These are phyloP conservation scores for Plasmodium vinckei DNA, from an alignment of 169 alveolate genomes.

Conservation along the genomic window DNA sequence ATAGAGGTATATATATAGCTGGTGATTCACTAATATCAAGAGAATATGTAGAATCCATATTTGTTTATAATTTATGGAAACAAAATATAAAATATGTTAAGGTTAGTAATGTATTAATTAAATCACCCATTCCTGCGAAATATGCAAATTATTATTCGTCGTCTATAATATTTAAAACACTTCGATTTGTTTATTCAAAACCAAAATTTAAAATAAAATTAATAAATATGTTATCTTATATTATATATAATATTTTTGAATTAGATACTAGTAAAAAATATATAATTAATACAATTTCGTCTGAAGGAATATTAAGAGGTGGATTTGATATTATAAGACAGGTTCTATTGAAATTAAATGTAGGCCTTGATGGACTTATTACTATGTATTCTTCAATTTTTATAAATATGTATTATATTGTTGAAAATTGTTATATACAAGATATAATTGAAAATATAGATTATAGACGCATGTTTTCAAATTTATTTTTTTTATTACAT, in stretches of 20 bases:
- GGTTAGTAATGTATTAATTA: constrained; percentile 51
- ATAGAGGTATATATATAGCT: constrained; percentile 40
- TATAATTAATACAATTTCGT: constrained; percentile 19
- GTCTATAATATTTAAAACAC: constrained; percentile 35
- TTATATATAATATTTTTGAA: constrained; percentile 32
- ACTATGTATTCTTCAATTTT: constrained; percentile 8
- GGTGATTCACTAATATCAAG: constrained; percentile 71
- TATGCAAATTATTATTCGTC: constrained; percentile 21
- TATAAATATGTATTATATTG: constrained; percentile 15
- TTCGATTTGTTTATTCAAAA: constrained; percentile 20
- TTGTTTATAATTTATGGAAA: constrained; percentile 48
- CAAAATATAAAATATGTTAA: constrained; percentile 54
- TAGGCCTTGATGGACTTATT: constrained; percentile 39
- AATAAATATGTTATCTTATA: constrained; percentile 26
- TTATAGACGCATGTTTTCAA: constrained; percentile 41
- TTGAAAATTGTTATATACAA: constrained; percentile 24
- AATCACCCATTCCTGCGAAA: constrained; percentile 40
- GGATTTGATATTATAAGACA: constrained; percentile 19
- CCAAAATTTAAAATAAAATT: constrained; percentile 16
- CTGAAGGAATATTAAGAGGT: constrained; percentile 55
- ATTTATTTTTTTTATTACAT: constrained; percentile 45
- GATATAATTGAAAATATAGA: constrained; percentile 54
- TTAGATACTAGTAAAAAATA: constrained; percentile 16
- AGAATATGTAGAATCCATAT: constrained; percentile 61
- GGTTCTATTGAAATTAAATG: constrained; percentile 47